Base-by-base conservation (phyloP, 257 asterid species). In the Jacaranda mimosifolia region DNA sequence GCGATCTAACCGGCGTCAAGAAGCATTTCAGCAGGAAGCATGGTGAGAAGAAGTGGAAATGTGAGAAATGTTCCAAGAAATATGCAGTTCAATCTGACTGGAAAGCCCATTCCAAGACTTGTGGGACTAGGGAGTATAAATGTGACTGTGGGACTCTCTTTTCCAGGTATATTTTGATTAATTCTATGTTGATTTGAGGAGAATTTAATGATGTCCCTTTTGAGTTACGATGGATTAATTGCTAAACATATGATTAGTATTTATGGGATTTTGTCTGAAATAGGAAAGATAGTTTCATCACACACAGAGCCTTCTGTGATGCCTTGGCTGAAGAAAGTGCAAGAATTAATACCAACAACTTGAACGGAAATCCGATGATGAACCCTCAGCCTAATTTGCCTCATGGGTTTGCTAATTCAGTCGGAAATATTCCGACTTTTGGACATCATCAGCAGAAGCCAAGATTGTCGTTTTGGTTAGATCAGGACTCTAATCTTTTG, bases 241-340 rank as follows among this genome's bases (percentile, higher is more conserved):
- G 32, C 32, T 2, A 26, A 26, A 26, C 32, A 26, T 0, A 26
- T 26, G 32, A 26, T 26, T 26, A 26, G 32, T 26, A 26, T 26
- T 26, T 26, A 26, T 26, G 32, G 32, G 32, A 26, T 40, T 65
- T 65, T 67, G 59, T 35, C 10, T 38, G 68, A 36, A 15, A 15
- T 76, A 91, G 97, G 88, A 91, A 89, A 65, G 97, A 91, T 64
- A 91, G 96, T 78, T 91, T 91, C 84, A 91, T 86, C 45, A 91
- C 96, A n/a, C 96, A 91, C 57, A 84, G 97, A 82, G 97, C 97
- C 5, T 91, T 91, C 70, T 91, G 97, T 52, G 97, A 91, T 80
- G 97, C 94, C 4, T 81, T 91, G 57, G 91, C 91, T 13, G 91
- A 91, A 71, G 97, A 91, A 69, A 89, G 86, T 77, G 83, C 89